Percentiles rank a stretch among this genome's conserved stretches.
Conservation (phyloP, 2,329 filamentous ascomycete species). For the Scedosporium apiospermum region DNA sequence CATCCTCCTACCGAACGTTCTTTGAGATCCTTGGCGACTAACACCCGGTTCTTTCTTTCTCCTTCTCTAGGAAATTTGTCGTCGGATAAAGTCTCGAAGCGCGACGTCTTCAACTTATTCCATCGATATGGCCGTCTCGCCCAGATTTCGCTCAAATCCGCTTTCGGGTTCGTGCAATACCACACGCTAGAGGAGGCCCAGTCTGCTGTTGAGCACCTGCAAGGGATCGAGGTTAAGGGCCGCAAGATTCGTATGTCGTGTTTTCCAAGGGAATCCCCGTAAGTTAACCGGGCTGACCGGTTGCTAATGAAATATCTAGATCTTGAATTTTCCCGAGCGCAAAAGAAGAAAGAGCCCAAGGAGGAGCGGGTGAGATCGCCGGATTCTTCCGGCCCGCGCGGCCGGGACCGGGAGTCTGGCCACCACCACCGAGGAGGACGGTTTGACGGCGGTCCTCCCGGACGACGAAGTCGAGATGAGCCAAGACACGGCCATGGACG, state of each 20-base stretch:
- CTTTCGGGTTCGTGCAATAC: slow-evolving; percentile 95
- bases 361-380: slow-evolving; percentile 55
- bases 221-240: slow-evolving; percentile 75
- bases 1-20: slow-evolving; percentile 8
- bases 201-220: slow-evolving; percentile 65
- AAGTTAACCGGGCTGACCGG: neutral
- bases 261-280: neutral
- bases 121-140: slow-evolving; percentile 76
- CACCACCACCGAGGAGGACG: neutral
- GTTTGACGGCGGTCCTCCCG: slow-evolving; percentile 32
- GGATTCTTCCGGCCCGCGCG: slow-evolving; percentile 35
- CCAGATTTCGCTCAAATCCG: slow-evolving; percentile 93
- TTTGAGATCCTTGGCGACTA: neutral
- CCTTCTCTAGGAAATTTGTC: slow-evolving; percentile 63
- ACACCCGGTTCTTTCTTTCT: slow-evolving; percentile 18
- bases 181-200: slow-evolving; percentile 66
- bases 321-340: slow-evolving; percentile 80
- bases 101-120: slow-evolving; percentile 88
- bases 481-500: slow-evolving; percentile 57
- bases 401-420: slow-evolving; percentile 24
- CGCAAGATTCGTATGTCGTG: slow-evolving; percentile 75
- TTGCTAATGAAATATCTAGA: slow-evolving; percentile 38
- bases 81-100: slow-evolving; percentile 39
- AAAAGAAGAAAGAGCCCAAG: slow-evolving; percentile 53
- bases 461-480: slow-evolving; percentile 37